These are phyloP conservation scores for Aspergillus biplanus DNA, from an alignment of 495 filamentous ascomycete species.

Conservation along the genomic window DNA sequence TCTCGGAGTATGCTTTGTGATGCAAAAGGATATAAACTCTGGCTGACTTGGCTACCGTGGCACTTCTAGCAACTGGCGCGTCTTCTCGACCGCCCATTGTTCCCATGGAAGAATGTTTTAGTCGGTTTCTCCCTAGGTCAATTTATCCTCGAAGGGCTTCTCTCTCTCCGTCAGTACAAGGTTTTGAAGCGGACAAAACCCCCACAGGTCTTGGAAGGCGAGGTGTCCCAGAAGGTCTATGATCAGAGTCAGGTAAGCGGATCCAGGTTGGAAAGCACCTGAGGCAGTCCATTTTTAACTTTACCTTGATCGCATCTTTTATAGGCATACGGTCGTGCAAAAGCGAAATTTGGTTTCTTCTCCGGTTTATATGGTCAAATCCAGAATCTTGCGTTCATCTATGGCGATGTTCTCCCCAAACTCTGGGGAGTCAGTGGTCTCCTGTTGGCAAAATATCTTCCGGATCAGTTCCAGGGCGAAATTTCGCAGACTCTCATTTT, in stretches of 20 bases:
- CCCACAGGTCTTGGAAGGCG: slow-evolving; percentile 81
- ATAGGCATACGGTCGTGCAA: slow-evolving; percentile 90
- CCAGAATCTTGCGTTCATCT: slow-evolving; percentile 85
- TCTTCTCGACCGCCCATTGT: slow-evolving; percentile 85
- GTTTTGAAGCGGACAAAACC: slow-evolving; percentile 77
- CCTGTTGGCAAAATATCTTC: slow-evolving; percentile 71
- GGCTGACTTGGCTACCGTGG: slow-evolving; percentile 21
- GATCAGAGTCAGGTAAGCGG: slow-evolving; percentile 82
- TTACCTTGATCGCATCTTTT: background rate
- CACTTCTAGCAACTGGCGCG: slow-evolving; percentile 74
- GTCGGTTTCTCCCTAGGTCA: slow-evolving; percentile 90
- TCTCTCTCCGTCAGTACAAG: slow-evolving; percentile 84
- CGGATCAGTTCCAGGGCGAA: slow-evolving; percentile 81
- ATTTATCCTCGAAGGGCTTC: slow-evolving; percentile 81
- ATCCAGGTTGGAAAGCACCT: background rate
- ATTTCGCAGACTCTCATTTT: slow-evolving; percentile 94
- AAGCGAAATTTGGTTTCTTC: slow-evolving; percentile 84
- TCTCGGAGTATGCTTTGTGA: slow-evolving; percentile 1
- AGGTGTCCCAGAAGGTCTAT: slow-evolving; percentile 86
- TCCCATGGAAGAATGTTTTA: slow-evolving; percentile 97
- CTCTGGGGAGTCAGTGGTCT: slow-evolving; percentile 83
- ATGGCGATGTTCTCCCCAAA: slow-evolving; percentile 86
- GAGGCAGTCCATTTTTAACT: slow-evolving; percentile 1
- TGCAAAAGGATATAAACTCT: background rate
- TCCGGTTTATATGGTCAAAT: slow-evolving; percentile 80